Conservation (phyloP, 2,329 filamentous ascomycete species). For the Penicillium sclerotiorum region DNA sequence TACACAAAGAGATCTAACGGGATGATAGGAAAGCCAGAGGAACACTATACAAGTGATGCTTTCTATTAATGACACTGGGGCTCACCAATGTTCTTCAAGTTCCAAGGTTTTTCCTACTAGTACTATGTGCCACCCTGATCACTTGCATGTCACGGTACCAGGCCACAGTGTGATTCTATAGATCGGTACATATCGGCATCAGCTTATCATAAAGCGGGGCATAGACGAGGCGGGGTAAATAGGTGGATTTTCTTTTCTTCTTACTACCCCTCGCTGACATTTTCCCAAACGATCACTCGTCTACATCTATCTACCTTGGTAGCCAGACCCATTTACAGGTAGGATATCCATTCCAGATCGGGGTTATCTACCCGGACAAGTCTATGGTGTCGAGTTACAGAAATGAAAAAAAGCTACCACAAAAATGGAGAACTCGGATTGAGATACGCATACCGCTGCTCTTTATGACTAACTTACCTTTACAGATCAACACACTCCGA, state of each 20-base stretch:
- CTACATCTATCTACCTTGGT: conserved; percentile 3
- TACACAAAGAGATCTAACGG: too few relatives aligned
- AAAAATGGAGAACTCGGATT: neutral
- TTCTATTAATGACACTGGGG: too few relatives aligned
- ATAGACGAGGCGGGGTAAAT: conserved; percentile 14
- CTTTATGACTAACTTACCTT: too few relatives aligned
- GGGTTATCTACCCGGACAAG: neutral
- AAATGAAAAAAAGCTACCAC: neutral
- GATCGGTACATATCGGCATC: neutral
- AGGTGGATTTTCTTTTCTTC: conserved; percentile 6
- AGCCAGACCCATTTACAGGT: conserved; percentile 2
- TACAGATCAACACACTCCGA: neutral
- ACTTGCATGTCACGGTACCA: too few relatives aligned
- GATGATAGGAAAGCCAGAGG: too few relatives aligned
- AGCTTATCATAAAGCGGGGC: conserved; percentile 12
- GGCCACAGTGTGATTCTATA: too few relatives aligned
- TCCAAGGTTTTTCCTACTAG: too few relatives aligned
- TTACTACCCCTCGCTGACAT: conserved; percentile 14
- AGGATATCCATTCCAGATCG: neutral
- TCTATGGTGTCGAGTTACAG: too few relatives aligned
- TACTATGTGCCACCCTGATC: too few relatives aligned
- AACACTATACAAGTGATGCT: too few relatives aligned
- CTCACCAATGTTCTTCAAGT: too few relatives aligned
- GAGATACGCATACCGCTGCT: too few relatives aligned
- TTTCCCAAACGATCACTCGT: conserved; percentile 16